phyloP scores from a whole-genome alignment of 2,329 filamentous ascomycete genomes.

The Byssothecium circinans region DNA sequence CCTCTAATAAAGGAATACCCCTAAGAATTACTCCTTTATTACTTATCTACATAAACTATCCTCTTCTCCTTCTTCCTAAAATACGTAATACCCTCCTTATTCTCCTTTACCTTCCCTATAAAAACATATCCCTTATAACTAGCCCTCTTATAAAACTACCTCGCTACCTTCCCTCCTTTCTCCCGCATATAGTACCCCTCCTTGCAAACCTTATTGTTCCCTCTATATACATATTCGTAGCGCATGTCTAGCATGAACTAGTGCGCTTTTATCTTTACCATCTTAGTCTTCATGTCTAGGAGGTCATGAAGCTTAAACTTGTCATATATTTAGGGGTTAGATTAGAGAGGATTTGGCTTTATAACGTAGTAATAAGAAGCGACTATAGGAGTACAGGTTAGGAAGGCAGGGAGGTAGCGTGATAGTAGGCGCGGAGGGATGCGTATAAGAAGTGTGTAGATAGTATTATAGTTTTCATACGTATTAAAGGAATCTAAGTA shows the following conservation, averaged over 20 bases:
- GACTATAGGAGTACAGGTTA: constrained; percentile 14
- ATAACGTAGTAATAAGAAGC: constrained; percentile 8
- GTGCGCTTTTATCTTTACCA: constrained; percentile 5
- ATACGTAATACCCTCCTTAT: constrained; percentile 18
- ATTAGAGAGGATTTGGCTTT: constrained; percentile 1
- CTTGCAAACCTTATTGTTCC: constrained; percentile 12
- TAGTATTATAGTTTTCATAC: constrained; percentile 21
- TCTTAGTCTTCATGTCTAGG: constrained; percentile 16
- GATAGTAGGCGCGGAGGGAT: constrained; percentile 21
- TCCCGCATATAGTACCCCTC: constrained; percentile 33
- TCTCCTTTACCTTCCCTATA: constrained; percentile 14
- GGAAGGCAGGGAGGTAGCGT: constrained; percentile 18
- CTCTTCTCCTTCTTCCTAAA: constrained; percentile 34
- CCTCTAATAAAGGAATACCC: too few species aligned
- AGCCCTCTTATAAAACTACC: constrained; percentile 18
- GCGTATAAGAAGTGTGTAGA: constrained; percentile 26
- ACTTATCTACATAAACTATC: constrained; percentile 22
- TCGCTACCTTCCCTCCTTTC: constrained; percentile 18
- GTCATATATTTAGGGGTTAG: constrained; percentile 16
- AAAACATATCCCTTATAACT: constrained; percentile 35
- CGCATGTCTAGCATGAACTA: constrained; percentile 21
- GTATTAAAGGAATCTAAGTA: constrained; percentile 26
- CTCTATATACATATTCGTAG: constrained; percentile 22
- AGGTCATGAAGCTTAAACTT: constrained; percentile 19
- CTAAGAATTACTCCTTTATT: too few species aligned